Percentiles rank a stretch among this genome's conserved stretches.
These are phyloP conservation scores for Xerocomus amazonicus DNA, from an alignment of 1,284 basidiomycete species.

Conservation along the genomic window DNA sequence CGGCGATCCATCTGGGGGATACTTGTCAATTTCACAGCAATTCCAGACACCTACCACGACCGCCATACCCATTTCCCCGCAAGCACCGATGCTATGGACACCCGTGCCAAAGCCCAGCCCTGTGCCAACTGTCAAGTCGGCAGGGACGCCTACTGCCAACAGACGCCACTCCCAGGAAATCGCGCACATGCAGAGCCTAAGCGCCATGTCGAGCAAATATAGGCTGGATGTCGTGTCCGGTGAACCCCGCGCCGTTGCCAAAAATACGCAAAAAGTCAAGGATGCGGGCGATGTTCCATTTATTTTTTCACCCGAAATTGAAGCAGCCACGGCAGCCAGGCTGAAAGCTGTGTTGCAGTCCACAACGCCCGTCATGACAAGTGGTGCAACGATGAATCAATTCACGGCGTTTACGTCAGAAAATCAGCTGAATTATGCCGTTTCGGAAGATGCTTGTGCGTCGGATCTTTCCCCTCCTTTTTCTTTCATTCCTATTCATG, in stretches of 20 bases:
- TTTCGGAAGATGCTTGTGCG: conserved; percentile 26
- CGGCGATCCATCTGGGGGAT: conserved; percentile 15
- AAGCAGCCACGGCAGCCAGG: conserved; percentile 29
- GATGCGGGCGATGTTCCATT: conserved; percentile 33
- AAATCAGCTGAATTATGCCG: conserved; percentile 13
- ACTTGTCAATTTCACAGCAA: conserved; percentile 16
- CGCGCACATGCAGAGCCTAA: conserved; percentile 22
- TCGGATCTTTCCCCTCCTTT: conserved; percentile 16
- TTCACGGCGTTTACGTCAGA: conserved; percentile 23
- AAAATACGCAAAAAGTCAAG: conserved; percentile 24
- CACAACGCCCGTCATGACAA: conserved; percentile 4
- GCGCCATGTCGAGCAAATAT: conserved; percentile 28
- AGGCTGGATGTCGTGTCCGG: conserved; percentile 14
- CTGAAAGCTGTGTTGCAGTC: conserved; percentile 27
- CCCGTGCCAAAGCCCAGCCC: conserved; percentile 4
- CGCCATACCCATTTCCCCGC: conserved; percentile 13
- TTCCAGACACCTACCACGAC: conserved; percentile 12
- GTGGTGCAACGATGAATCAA: conserved; percentile 8
- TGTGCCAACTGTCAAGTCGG: conserved; percentile 4
- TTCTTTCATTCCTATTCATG: background rate
- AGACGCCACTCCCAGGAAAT: conserved; percentile 28
- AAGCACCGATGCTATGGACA: conserved; percentile 18
- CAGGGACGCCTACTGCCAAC: background rate
- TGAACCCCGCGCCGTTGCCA: conserved; percentile 15
- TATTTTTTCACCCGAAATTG: conserved; percentile 32